phyloP scores from a whole-genome alignment of 306 rosid species.

The Hylodesmum podocarpum region DNA sequence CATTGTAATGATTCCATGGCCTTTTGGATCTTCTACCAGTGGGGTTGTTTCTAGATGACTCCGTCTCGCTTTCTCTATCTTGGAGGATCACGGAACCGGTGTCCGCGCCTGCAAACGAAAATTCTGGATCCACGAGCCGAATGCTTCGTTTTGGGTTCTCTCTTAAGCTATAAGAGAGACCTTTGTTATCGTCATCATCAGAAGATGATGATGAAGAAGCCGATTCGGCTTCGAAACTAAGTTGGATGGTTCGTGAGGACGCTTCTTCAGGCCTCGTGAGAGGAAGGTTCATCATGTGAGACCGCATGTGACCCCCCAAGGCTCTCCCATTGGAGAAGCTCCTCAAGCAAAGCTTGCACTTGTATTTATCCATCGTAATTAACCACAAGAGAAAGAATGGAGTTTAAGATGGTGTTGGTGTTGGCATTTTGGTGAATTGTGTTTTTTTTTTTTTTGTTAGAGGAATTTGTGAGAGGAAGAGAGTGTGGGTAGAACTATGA shows the following conservation, averaged over 20 bases:
- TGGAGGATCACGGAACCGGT: conserved; percentile 70
- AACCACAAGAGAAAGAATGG: background rate
- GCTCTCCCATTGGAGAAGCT: conserved; percentile 92
- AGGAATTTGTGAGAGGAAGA: conserved; percentile 36
- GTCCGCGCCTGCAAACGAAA: conserved; percentile 44
- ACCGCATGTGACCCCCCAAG: conserved; percentile 98
- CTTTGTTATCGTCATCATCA: conserved; percentile 41
- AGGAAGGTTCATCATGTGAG: conserved; percentile 84
- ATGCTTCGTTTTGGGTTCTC: conserved; percentile 82
- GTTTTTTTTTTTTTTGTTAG: conserved; percentile 13
- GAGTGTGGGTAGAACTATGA: conserved; percentile 48
- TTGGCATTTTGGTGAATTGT: conserved; percentile 19
- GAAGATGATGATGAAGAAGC: conserved; percentile 45
- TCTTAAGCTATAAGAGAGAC: conserved; percentile 48
- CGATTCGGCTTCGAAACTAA: conserved; percentile 53
- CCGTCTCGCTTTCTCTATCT: conserved; percentile 90
- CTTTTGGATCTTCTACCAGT: conserved; percentile 74
- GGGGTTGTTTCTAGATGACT: conserved; percentile 68
- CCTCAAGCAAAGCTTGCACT: conserved; percentile 76
- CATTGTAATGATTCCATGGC: conserved; percentile 32
- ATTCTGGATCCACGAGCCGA: conserved; percentile 69
- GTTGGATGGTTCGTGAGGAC: conserved; percentile 11
- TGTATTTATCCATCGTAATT: conserved; percentile 62
- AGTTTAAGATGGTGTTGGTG: conserved; percentile 23
- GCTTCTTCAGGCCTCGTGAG: conserved; percentile 37